Percentiles rank a stretch among this genome's conserved stretches.
Conservation (phyloP, 768 basidiomycete species). For the Auricularia auricula-judae region DNA sequence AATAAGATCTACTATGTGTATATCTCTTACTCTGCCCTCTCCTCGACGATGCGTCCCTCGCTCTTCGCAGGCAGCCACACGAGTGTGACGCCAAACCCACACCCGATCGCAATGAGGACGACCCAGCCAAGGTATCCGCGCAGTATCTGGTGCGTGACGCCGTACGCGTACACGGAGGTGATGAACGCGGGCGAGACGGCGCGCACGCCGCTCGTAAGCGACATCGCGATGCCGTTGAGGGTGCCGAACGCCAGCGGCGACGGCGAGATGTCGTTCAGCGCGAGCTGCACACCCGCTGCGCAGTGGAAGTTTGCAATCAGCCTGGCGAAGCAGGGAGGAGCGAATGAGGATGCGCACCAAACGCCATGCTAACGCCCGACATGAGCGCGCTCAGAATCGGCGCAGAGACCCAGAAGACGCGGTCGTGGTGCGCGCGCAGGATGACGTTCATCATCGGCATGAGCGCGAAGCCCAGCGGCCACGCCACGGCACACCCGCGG, state of each 20-base stretch:
- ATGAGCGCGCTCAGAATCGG: neutral
- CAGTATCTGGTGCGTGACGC: neutral
- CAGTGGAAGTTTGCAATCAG: too few relatives aligned
- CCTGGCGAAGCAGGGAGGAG: too few relatives aligned
- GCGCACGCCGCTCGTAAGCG: neutral
- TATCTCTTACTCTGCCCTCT: too few relatives aligned
- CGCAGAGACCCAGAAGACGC: neutral
- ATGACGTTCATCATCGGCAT: conserved; percentile 1
- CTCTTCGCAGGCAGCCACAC: neutral
- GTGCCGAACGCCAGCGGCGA: conserved; percentile 3
- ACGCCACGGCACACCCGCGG: neutral
- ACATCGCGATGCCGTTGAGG: conserved; percentile 5
- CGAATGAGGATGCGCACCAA: neutral
- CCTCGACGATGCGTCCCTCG: neutral
- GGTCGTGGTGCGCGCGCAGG: neutral
- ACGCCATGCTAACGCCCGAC: neutral
- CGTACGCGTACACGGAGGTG: conserved; percentile 2
- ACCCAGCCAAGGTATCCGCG: neutral
- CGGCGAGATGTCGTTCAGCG: conserved; percentile 5
- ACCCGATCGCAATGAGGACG: neutral
- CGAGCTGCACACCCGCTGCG: conserved; percentile 4
- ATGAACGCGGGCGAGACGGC: conserved; percentile 1
- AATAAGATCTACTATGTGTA: too few relatives aligned
- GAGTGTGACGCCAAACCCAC: neutral
- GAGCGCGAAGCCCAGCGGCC: neutral